Evolutionary conservation across 257 asterid species (phyloP), one percentile per base, ranked within the genome.

Genomic region (Nicotiana obtusifolia): DNA sequence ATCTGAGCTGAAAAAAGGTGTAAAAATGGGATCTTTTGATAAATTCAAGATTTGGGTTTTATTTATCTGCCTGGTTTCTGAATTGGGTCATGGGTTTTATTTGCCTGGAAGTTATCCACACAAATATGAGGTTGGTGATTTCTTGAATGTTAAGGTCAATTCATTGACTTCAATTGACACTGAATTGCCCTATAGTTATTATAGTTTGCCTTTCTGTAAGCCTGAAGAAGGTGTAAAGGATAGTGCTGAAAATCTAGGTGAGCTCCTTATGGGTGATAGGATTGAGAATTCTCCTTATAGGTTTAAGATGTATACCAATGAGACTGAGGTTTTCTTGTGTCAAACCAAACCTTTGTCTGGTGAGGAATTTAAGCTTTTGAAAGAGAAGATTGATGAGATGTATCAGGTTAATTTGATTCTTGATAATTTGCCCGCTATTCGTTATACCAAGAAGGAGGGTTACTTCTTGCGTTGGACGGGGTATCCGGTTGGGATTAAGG

Each of bases 61-160:
- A 90, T 81, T 88, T 76, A 47, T 86, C 80, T 86, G 87, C 52
- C 53, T 86, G 86, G 61, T 87, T 80, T 76, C 64, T 66, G 89
- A 83, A 84, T 33, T 90, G 75, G 97, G 93, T n/a, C 87, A 87
- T 44, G 97, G 97, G 49, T 94, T 92, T 90, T 94, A 94, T 80
- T 91, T 94, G 82, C 98, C 95, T n/a, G 98, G 97, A 28, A 94
- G 97, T 84, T 94, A 94, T 76, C 98, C 98, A 24, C 94, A 90
- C 88, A 89, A 88, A 82, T 89, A 94, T 77, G 97, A 86, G 22
- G 77, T 94, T 54, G 97, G 97, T 61, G 97, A 92, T 86, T 76
- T 22, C 86, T 87, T 92, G 91, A 91, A 83, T 80, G 92, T 94
- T 89, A 94, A 92, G 87, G 97, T 94, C 35, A 94, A 94, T 90